Evolutionary conservation across 2,329 filamentous ascomycete species (phyloP).

Genomic region (Cadophora sp.): DNA sequence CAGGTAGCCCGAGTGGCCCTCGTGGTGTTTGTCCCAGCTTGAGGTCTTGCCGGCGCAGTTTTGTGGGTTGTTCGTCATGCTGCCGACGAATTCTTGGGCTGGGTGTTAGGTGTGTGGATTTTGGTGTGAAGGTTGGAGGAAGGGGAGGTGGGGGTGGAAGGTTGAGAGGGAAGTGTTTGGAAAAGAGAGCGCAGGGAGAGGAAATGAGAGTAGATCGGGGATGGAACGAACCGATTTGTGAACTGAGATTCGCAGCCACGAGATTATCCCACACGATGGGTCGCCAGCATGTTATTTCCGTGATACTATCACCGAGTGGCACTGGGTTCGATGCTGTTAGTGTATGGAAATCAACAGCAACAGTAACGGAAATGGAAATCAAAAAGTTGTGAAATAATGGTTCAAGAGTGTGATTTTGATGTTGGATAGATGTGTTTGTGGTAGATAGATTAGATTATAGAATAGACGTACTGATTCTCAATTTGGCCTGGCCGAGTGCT

Average conservation of each 20-base stretch:
- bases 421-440: too few species aligned
- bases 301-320: neutral
- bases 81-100: neutral
- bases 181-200: too few species aligned
- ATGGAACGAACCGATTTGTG: neutral
- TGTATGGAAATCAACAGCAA: neutral
- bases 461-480: neutral
- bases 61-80: neutral
- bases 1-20: constrained; percentile 53
- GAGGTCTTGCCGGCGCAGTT: neutral
- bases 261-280: neutral
- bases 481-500: neutral
- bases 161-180: neutral
- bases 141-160: too few species aligned
- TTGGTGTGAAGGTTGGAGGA: too few species aligned
- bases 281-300: neutral
- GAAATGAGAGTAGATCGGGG: too few species aligned
- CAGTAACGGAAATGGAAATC: neutral
- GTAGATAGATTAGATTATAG: neutral
- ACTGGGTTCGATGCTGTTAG: neutral
- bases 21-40: constrained; percentile 48
- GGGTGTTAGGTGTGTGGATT: too few species aligned
- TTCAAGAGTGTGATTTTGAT: too few species aligned
- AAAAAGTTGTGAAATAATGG: neutral
- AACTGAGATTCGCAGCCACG: neutral